A percentile compares a stretch with the other conserved stretches of the same genome.
Evolutionary conservation across 2,329 filamentous ascomycete species (phyloP).

Genomic region (Colletotrichum tofieldiae): DNA sequence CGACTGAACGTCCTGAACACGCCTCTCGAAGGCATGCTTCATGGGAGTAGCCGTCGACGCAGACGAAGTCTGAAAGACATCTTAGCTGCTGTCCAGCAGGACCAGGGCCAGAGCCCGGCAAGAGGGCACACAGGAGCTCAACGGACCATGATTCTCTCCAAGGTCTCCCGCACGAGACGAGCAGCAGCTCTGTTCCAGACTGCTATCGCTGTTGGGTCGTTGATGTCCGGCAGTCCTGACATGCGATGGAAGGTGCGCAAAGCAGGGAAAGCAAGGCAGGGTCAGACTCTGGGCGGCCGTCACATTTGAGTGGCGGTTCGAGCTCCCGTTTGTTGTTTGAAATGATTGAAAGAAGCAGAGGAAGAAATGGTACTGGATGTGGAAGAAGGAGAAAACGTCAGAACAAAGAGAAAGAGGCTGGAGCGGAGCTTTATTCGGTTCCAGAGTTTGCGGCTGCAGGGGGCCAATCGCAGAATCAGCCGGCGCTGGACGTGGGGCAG

Average conservation of each 20-base stretch:
- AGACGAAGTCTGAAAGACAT: constrained; percentile 73
- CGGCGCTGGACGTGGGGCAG: constrained; percentile 14
- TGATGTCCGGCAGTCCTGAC: constrained; percentile 46
- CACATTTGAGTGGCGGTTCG: constrained; percentile 39
- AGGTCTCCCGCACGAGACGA: constrained; percentile 44
- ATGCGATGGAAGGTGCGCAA: constrained; percentile 45
- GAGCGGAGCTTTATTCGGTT: constrained; percentile 44
- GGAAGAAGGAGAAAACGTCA: constrained; percentile 40
- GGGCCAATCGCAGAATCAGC: constrained; percentile 38
- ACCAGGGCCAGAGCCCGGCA: constrained; percentile 8
- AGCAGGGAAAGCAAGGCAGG: constrained; percentile 28
- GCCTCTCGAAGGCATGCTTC: constrained; percentile 83
- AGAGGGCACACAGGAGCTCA: constrained; percentile 30
- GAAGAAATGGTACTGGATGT: constrained; percentile 36
- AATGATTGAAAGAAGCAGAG: constrained; percentile 32
- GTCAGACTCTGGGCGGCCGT: constrained; percentile 29
- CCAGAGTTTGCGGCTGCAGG: constrained; percentile 37
- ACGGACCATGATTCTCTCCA: constrained; percentile 45
- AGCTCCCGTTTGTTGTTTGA: constrained; percentile 26
- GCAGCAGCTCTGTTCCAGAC: constrained; percentile 44
- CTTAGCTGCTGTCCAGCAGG: constrained; percentile 37
- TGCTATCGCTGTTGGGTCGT: constrained; percentile 43
- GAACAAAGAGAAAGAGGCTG: constrained; percentile 43
- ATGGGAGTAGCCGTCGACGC: constrained; percentile 80
- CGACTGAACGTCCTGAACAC: constrained; percentile 86